Evolutionary conservation across 768 basidiomycete genomes (phyloP).

Genomic region (Paxillus ammoniavirescens): DNA sequence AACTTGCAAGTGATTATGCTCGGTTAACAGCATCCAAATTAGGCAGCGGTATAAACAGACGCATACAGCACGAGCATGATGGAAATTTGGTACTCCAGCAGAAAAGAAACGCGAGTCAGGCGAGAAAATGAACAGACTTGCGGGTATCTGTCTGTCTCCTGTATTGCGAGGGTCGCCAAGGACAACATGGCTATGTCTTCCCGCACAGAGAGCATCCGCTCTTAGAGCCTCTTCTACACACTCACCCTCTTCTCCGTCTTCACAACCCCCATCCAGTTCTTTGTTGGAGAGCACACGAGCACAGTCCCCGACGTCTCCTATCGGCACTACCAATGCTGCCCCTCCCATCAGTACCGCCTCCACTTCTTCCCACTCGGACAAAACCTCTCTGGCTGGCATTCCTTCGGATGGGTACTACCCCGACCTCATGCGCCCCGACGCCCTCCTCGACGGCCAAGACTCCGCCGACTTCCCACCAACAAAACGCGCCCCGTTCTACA

Average conservation of each 20-base stretch:
- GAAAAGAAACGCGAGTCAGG: neutral
- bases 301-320: neutral
- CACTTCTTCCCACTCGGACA: conserved; percentile 5
- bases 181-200: conserved; percentile 3
- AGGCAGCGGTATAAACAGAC: conserved; percentile 17
- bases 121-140: conserved; percentile 27
- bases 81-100: conserved; percentile 11
- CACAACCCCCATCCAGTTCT: neutral
- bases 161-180: conserved; percentile 11
- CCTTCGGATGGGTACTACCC: conserved; percentile 40
- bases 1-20: neutral
- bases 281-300: neutral
- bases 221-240: conserved; percentile 18
- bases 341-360: neutral
- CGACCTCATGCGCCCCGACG: conserved; percentile 61
- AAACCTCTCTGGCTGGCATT: conserved; percentile 15
- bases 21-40: conserved; percentile 9
- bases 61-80: neutral
- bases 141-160: conserved; percentile 9
- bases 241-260: conserved; percentile 7
- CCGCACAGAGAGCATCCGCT: neutral
- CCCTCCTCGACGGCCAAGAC: conserved; percentile 61
- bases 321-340: neutral
- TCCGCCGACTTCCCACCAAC: conserved; percentile 52
- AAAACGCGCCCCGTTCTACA: conserved; percentile 51